Evolutionary conservation across 1,284 basidiomycete species (phyloP).

Genomic region (Trichosporon ovoides): DNA sequence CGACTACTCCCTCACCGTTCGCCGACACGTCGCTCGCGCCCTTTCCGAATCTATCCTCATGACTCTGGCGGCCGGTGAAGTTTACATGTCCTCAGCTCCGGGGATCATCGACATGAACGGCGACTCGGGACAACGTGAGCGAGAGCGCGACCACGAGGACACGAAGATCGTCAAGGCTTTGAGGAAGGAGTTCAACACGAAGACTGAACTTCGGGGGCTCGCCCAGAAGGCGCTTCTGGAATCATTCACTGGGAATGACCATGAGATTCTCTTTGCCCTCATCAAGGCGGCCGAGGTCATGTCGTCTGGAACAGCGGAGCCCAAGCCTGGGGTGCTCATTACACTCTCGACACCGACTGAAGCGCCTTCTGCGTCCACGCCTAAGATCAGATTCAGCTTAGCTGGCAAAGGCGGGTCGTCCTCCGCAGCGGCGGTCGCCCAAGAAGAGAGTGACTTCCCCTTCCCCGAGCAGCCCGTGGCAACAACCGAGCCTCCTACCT

Average conservation of each 20-base stretch:
- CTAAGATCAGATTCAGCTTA: slow-evolving; percentile 42
- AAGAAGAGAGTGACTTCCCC: not conserved
- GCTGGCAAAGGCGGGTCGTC: not conserved
- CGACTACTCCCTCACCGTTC: slow-evolving; percentile 75
- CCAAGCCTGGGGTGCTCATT: slow-evolving; percentile 78
- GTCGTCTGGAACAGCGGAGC: slow-evolving; percentile 73
- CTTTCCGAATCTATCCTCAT: slow-evolving; percentile 83
- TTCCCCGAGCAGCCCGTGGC: slow-evolving; percentile 7
- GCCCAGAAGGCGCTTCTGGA: slow-evolving; percentile 29
- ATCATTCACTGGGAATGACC: slow-evolving; percentile 58
- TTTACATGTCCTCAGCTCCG: slow-evolving; percentile 51
- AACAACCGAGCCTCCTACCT: slow-evolving; percentile 48
- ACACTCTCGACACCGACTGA: slow-evolving; percentile 73
- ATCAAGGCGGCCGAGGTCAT: slow-evolving; percentile 89
- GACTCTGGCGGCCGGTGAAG: slow-evolving; percentile 81
- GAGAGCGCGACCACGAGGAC: slow-evolving; percentile 41
- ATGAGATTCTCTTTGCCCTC: slow-evolving; percentile 83
- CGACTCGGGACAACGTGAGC: slow-evolving; percentile 21
- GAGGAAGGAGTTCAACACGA: slow-evolving; percentile 72
- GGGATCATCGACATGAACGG: slow-evolving; percentile 30
- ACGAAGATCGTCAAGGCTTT: slow-evolving; percentile 64
- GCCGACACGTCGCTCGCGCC: slow-evolving; percentile 77
- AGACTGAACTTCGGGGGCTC: slow-evolving; percentile 64
- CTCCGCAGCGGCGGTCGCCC: not conserved
- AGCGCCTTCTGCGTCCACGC: slow-evolving; percentile 49